A percentile compares a stretch with the other conserved stretches of the same genome.
phyloP scores from a whole-genome alignment of 208 protist genomes.

The Wallacemonas rigidus region DNA sequence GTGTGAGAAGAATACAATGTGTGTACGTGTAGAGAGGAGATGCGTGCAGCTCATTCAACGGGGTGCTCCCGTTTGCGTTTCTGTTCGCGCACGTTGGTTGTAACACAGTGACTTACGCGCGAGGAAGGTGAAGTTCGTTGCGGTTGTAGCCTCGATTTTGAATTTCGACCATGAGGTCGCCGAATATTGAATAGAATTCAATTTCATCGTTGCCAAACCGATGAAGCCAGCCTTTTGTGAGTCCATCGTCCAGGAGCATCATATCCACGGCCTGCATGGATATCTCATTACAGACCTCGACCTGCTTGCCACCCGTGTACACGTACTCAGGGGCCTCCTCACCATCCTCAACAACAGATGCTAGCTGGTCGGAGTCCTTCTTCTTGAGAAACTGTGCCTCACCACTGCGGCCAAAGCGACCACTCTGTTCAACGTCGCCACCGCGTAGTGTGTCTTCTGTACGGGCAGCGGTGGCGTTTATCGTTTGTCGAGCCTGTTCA shows the following conservation, averaged over 20 bases:
- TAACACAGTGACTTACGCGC: not conserved
- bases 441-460: slow-evolving; percentile 8
- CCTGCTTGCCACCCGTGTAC: slow-evolving; percentile 22
- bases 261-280: slow-evolving; percentile 84
- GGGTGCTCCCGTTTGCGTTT: not conserved
- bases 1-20: no score
- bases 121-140: slow-evolving; percentile 61
- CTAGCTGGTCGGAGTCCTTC: not conserved
- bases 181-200: slow-evolving; percentile 66
- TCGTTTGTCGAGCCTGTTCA: slow-evolving; percentile 38
- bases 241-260: slow-evolving; percentile 80
- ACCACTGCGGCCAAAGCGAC: slow-evolving; percentile 48
- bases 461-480: slow-evolving; percentile 34
- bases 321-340: slow-evolving; percentile 12
- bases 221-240: slow-evolving; percentile 75
- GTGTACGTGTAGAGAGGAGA: no score
- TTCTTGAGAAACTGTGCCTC: slow-evolving; percentile 72
- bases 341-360: not conserved
- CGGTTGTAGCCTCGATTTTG: slow-evolving; percentile 68
- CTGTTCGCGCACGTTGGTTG: no score
- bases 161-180: slow-evolving; percentile 62
- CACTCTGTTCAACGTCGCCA: not conserved
- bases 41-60: not conserved
- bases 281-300: slow-evolving; percentile 68
- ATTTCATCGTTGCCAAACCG: slow-evolving; percentile 72